Conservation (phyloP, 768 basidiomycete species). For the Pisolithus marmoratus region DNA sequence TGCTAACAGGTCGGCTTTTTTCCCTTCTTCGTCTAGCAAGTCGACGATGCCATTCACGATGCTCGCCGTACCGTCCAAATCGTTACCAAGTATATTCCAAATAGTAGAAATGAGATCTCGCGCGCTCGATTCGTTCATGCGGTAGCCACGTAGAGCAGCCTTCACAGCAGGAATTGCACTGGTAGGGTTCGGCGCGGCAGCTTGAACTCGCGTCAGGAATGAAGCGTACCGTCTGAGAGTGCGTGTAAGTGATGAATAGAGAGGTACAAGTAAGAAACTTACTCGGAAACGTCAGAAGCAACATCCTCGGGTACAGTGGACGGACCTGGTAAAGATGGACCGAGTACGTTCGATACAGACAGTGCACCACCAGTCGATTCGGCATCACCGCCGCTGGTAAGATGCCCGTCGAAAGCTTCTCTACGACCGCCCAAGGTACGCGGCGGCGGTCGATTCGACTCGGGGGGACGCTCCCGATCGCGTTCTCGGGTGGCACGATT, state of each 20-base stretch:
- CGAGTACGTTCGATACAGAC: slow-evolving; percentile 16
- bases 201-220: slow-evolving; percentile 59
- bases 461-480: slow-evolving; percentile 43
- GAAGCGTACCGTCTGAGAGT: slow-evolving; percentile 55
- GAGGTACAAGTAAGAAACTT: slow-evolving; percentile 17
- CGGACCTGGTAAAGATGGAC: slow-evolving; percentile 29
- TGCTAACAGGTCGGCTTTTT: slow-evolving; percentile 65
- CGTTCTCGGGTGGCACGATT: slow-evolving; percentile 46
- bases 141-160: slow-evolving; percentile 75
- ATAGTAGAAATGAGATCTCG: slow-evolving; percentile 83
- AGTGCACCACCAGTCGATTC: slow-evolving; percentile 11
- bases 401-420: slow-evolving; percentile 55
- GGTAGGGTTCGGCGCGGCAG: slow-evolving; percentile 50
- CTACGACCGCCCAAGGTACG: slow-evolving; percentile 41
- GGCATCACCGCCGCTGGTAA: slow-evolving; percentile 39
- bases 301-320: slow-evolving; percentile 31
- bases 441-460: slow-evolving; percentile 18
- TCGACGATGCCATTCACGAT: slow-evolving; percentile 72
- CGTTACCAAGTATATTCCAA: slow-evolving; percentile 69
- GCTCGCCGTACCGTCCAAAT: slow-evolving; percentile 69
- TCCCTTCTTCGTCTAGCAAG: slow-evolving; percentile 77
- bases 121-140: slow-evolving; percentile 68
- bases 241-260: not conserved
- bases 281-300: slow-evolving; percentile 56
- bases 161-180: slow-evolving; percentile 59